Evolutionary conservation across 2,329 filamentous ascomycete species (phyloP).

Genomic region (Trichoderma sp.): DNA sequence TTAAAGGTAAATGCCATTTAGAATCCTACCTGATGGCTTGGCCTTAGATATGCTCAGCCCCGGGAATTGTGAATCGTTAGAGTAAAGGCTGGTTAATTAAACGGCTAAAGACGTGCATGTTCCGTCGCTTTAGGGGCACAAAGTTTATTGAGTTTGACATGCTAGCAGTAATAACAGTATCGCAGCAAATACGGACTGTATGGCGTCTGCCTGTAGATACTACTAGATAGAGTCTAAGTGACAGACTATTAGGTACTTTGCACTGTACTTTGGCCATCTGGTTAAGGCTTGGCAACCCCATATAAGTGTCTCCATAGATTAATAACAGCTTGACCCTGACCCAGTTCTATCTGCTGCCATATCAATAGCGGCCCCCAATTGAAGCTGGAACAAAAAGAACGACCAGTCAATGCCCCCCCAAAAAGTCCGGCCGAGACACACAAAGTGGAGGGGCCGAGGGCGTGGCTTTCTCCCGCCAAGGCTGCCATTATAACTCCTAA

Average conservation of each 20-base stretch:
- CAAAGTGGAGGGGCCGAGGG: background rate
- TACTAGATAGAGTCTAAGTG: background rate
- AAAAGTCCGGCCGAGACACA: slow-evolving; percentile 25
- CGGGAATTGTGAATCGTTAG: background rate
- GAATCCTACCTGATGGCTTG: background rate
- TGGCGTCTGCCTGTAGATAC: background rate
- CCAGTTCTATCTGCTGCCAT: background rate
- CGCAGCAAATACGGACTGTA: background rate
- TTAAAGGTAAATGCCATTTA: background rate
- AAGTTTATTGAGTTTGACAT: background rate
- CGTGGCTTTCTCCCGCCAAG: background rate
- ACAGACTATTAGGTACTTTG: background rate
- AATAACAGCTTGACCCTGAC: background rate
- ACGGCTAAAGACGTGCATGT: background rate
- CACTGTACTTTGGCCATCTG: background rate
- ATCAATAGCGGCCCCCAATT: background rate
- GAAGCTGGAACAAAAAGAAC: background rate
- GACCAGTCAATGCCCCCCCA: background rate
- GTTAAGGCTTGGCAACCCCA: background rate
- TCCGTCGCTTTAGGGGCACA: background rate
- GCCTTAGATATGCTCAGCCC: slow-evolving; percentile 18
- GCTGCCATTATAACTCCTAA: background rate
- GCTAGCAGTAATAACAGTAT: background rate
- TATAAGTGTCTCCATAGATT: slow-evolving; percentile 6
- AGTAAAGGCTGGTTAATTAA: background rate